These are phyloP conservation scores for Colletotrichum endophyticum DNA, from an alignment of 2,329 filamentous ascomycete species.

Conservation along the genomic window DNA sequence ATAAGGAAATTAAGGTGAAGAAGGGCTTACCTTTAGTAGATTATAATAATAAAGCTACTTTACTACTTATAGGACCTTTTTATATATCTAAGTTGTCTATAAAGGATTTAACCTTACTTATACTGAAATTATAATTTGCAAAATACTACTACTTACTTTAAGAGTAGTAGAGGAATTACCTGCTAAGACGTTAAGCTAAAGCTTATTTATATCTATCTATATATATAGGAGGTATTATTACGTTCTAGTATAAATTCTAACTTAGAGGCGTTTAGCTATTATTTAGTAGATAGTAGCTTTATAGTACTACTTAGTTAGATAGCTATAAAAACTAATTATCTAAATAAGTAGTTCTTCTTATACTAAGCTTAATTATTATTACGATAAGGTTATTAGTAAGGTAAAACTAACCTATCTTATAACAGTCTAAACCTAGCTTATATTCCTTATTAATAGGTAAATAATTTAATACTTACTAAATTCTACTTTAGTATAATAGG, in stretches of 20 bases:
- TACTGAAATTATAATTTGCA: background rate
- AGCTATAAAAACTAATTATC: background rate
- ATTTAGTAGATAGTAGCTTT: background rate
- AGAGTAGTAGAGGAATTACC: constrained; percentile 10
- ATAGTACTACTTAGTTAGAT: background rate
- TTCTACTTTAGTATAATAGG: constrained; percentile 29
- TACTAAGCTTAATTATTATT: background rate
- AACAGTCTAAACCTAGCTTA: constrained; percentile 31
- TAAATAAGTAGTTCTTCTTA: background rate
- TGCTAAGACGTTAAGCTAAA: background rate
- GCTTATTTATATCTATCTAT: background rate
- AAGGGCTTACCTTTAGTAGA: too few relatives aligned
- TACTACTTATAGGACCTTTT: background rate
- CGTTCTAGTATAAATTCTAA: fast-evolving
- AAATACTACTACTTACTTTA: background rate
- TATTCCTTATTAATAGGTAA: constrained; percentile 34
- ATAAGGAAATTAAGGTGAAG: too few relatives aligned
- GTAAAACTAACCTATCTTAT: constrained; percentile 28
- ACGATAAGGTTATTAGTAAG: constrained; percentile 31
- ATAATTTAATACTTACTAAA: constrained; percentile 40
- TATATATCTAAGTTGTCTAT: background rate
- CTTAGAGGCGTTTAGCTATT: background rate
- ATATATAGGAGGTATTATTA: background rate
- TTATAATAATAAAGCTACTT: background rate
- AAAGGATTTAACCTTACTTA: background rate